These are phyloP conservation scores for Macrolepiota dolichaula DNA, from an alignment of 768 basidiomycete genomes.

Conservation along the genomic window DNA sequence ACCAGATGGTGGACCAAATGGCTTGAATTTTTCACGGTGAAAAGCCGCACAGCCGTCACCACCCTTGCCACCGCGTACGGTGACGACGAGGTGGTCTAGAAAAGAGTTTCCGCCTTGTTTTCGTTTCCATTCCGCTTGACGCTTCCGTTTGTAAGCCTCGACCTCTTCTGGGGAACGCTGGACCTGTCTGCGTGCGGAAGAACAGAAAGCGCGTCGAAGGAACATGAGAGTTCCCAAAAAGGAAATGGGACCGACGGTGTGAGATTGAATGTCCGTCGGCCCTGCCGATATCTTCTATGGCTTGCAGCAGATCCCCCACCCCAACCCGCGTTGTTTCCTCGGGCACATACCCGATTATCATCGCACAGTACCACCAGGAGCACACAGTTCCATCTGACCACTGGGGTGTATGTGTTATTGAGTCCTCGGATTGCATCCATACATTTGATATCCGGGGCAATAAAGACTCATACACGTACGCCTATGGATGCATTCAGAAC, in stretches of 20 bases:
- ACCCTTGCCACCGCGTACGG: constrained; percentile 79
- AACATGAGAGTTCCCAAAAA: constrained; percentile 11
- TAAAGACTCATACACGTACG: constrained; percentile 10
- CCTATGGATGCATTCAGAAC: constrained; percentile 3
- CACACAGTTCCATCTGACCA: constrained; percentile 3
- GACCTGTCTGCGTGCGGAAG: neutral
- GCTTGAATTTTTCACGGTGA: constrained; percentile 83
- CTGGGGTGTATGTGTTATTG: constrained; percentile 11
- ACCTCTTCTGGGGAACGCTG: constrained; percentile 22
- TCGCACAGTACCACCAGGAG: constrained; percentile 11
- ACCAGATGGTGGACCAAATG: constrained; percentile 87
- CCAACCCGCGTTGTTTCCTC: neutral
- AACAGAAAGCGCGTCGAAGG: constrained; percentile 1
- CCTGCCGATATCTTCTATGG: neutral
- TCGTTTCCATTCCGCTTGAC: constrained; percentile 74
- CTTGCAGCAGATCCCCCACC: neutral
- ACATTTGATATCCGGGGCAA: constrained; percentile 13
- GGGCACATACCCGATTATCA: constrained; percentile 8
- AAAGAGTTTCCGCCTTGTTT: constrained; percentile 73
- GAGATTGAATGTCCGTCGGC: neutral
- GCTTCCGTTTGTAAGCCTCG: constrained; percentile 41
- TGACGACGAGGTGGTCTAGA: constrained; percentile 79
- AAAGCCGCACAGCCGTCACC: constrained; percentile 93
- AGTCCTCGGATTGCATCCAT: constrained; percentile 5
- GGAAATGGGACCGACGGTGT: neutral